phyloP scores from a whole-genome alignment of 371 early-diverging fungal species.

The Actinomucor elegans region DNA sequence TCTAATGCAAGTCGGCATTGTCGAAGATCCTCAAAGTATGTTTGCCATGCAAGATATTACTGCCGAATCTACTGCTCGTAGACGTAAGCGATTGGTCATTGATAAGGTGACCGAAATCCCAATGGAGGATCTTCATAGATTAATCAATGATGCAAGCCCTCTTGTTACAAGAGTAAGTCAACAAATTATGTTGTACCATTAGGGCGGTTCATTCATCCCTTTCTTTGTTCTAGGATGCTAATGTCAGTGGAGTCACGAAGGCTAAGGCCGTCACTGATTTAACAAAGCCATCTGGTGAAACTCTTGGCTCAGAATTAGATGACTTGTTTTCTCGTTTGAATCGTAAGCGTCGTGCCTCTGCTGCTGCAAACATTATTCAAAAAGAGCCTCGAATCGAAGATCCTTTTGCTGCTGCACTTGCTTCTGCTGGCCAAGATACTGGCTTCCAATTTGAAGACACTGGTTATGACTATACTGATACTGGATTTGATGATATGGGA shows the following conservation, averaged over 20 bases:
- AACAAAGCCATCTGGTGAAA: slow-evolving; percentile 4
- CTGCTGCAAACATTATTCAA: background rate
- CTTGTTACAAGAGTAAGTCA: slow-evolving; percentile 30
- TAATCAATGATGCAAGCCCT: slow-evolving; percentile 50
- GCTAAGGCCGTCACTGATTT: slow-evolving; percentile 1
- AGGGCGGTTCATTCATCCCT: no score
- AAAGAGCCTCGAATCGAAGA: slow-evolving; percentile 9
- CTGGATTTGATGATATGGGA: background rate
- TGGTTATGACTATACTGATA: slow-evolving; percentile 10
- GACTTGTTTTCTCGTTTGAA: slow-evolving; percentile 10
- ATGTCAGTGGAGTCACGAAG: background rate
- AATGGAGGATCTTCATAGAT: slow-evolving; percentile 47
- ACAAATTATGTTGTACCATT: no score
- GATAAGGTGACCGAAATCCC: slow-evolving; percentile 75
- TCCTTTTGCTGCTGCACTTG: slow-evolving; percentile 4
- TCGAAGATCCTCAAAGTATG: slow-evolving; percentile 24
- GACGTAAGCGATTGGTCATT: slow-evolving; percentile 62
- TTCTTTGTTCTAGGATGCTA: background rate
- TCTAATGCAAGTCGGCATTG: slow-evolving; percentile 34
- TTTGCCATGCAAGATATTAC: slow-evolving; percentile 11
- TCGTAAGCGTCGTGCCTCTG: slow-evolving; percentile 22
- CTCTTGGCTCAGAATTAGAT: slow-evolving; percentile 10
- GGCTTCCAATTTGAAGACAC: slow-evolving; percentile 22
- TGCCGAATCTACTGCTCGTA: slow-evolving; percentile 17
- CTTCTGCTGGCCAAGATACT: slow-evolving; percentile 4